Percentiles rank a stretch among this genome's conserved stretches.
These are phyloP conservation scores for Aureobasidium sp. DNA, from an alignment of 2,329 filamentous ascomycete genomes.

Conservation along the genomic window DNA sequence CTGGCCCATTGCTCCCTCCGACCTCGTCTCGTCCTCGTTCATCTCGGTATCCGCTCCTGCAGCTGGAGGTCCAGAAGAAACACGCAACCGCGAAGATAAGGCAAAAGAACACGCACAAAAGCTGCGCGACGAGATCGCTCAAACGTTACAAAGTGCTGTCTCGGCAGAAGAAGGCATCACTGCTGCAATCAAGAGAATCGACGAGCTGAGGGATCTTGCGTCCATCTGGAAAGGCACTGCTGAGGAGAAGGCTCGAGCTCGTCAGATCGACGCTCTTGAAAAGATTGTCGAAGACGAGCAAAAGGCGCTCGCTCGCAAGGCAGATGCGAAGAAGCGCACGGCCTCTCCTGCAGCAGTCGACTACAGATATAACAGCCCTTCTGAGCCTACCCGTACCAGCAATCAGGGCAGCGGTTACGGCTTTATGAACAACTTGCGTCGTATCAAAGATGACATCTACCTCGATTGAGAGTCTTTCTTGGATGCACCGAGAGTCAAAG, in stretches of 20 bases:
- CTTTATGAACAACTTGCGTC: conserved; percentile 44
- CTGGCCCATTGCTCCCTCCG: conserved; percentile 83
- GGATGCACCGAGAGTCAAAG: not conserved
- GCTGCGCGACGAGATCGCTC: conserved; percentile 61
- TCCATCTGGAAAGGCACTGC: conserved; percentile 92
- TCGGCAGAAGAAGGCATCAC: conserved; percentile 60
- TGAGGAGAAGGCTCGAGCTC: conserved; percentile 76
- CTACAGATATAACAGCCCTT: conserved; percentile 22
- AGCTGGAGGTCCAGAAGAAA: conserved; percentile 46
- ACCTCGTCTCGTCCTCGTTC: conserved; percentile 77
- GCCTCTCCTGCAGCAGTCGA: conserved; percentile 19
- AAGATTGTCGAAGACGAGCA: conserved; percentile 72
- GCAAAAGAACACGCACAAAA: conserved; percentile 70
- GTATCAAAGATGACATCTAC: conserved; percentile 46
- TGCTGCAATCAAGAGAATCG: conserved; percentile 63
- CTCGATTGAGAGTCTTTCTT: conserved; percentile 30
- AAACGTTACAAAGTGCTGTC: conserved; percentile 48
- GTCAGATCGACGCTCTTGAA: conserved; percentile 72
- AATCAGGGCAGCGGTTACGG: conserved; percentile 38
- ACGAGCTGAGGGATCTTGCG: conserved; percentile 66
- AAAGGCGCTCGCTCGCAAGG: conserved; percentile 33
- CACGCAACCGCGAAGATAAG: conserved; percentile 71
- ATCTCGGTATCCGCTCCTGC: conserved; percentile 85
- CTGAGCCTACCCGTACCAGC: conserved; percentile 16
- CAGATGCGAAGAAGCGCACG: conserved; percentile 15